Conservation (phyloP, 805 yeast genomes). For the Allodekkera sacchari region DNA sequence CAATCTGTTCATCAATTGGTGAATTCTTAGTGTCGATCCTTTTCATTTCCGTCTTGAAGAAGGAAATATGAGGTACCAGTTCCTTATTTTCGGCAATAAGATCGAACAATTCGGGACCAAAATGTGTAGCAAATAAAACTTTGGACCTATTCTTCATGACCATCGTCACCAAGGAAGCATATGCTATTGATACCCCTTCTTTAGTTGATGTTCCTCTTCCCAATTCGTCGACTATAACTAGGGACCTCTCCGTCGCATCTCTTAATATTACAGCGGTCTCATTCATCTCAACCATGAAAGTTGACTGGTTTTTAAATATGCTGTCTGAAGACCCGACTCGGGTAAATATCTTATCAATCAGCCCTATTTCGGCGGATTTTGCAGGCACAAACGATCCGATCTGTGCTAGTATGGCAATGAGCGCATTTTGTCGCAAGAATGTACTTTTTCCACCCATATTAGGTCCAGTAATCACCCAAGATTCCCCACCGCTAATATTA, state of each 20-base stretch:
- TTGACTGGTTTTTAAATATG: slow-evolving; percentile 68
- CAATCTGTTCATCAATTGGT: slow-evolving; percentile 24
- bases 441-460: slow-evolving; percentile 86
- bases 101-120: slow-evolving; percentile 44
- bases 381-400: slow-evolving; percentile 73
- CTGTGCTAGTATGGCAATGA: slow-evolving; percentile 62
- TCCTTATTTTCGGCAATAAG: slow-evolving; percentile 28
- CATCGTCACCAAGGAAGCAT: slow-evolving; percentile 57
- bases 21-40: slow-evolving; percentile 9
- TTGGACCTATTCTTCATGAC: slow-evolving; percentile 50
- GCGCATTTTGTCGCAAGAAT: slow-evolving; percentile 63
- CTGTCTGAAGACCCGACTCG: slow-evolving; percentile 84
- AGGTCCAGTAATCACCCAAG: slow-evolving; percentile 78
- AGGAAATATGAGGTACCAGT: slow-evolving; percentile 15
- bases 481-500: slow-evolving; percentile 17
- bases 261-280: slow-evolving; percentile 68
- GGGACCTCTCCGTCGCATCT: slow-evolving; percentile 56
- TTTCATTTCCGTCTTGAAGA: slow-evolving; percentile 18
- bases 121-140: slow-evolving; percentile 87
- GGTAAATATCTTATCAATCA: slow-evolving; percentile 73
- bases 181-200: slow-evolving; percentile 84
- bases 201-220: slow-evolving; percentile 84
- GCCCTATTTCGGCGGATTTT: slow-evolving; percentile 49
- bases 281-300: slow-evolving; percentile 89
- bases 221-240: slow-evolving; percentile 79